A percentile compares a stretch with the other conserved stretches of the same genome.
These are phyloP conservation scores for Mortierella sp. DNA, from an alignment of 371 early-diverging fungal genomes.

Conservation along the genomic window DNA sequence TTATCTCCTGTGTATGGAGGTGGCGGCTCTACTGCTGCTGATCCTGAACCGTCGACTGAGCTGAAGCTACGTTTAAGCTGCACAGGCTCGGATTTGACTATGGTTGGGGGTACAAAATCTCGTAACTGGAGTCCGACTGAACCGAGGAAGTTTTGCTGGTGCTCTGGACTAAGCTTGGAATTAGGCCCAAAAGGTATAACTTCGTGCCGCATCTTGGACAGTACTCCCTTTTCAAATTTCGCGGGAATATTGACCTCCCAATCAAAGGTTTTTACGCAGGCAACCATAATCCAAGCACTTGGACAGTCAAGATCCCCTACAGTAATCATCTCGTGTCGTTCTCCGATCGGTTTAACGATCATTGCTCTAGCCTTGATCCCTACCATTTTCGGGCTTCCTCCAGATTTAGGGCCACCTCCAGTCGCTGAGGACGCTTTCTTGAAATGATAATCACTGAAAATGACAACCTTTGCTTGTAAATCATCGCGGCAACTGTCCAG, in stretches of 20 bases:
- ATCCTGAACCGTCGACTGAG: not conserved
- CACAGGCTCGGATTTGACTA: not conserved
- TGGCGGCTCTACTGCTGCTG: not conserved
- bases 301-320: conserved; percentile 55
- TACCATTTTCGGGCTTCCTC: conserved; percentile 24
- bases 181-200: conserved; percentile 23
- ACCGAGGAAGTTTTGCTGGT: conserved; percentile 27
- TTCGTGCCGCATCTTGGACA: conserved; percentile 49
- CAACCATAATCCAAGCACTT: conserved; percentile 44
- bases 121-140: conserved; percentile 26
- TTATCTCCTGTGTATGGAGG: not conserved
- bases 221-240: conserved; percentile 37
- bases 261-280: conserved; percentile 26
- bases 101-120: not conserved
- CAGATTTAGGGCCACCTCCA: not conserved
- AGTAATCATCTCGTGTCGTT: conserved; percentile 45
- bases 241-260: conserved; percentile 20
- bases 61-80: not conserved
- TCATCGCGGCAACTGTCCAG: conserved; percentile 47
- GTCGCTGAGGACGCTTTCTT: conserved; percentile 25
- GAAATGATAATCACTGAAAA: conserved; percentile 30
- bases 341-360: conserved; percentile 57
- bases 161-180: conserved; percentile 24
- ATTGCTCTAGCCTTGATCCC: conserved; percentile 28
- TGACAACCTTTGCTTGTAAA: conserved; percentile 36